These are phyloP conservation scores for Coemansia pectinata DNA, from an alignment of 192 early-diverging fungal genomes.

Conservation along the genomic window DNA sequence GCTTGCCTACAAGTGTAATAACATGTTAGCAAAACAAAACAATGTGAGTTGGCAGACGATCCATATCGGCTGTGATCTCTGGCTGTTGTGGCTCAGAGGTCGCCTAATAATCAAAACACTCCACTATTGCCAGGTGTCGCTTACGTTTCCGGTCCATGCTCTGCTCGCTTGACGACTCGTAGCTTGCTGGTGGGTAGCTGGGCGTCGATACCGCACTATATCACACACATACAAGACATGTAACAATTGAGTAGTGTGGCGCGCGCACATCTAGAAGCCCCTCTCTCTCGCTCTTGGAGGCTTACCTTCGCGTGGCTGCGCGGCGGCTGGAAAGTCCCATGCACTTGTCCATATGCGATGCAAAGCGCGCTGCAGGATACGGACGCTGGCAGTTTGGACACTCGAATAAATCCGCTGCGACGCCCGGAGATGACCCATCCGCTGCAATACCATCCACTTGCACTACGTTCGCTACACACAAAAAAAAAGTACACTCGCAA, in stretches of 20 bases:
- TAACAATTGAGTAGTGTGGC: slow-evolving; percentile 1
- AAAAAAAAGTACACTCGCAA: slow-evolving; percentile 14
- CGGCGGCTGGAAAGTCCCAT: slow-evolving; percentile 68
- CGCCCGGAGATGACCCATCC: slow-evolving; percentile 22
- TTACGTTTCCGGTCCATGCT: slow-evolving; percentile 41
- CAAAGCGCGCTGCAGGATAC: slow-evolving; percentile 84
- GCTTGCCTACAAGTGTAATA: slow-evolving; percentile 14
- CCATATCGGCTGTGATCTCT: not conserved
- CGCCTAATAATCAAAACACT: not conserved
- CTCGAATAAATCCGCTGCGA: slow-evolving; percentile 60
- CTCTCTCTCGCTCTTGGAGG: not conserved
- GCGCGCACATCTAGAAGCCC: not conserved
- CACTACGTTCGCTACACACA: slow-evolving; percentile 3
- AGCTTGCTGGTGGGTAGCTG: slow-evolving; percentile 23
- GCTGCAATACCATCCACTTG: not conserved
- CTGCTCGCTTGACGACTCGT: slow-evolving; percentile 51
- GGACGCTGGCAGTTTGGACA: slow-evolving; percentile 78
- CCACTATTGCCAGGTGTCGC: slow-evolving; percentile 11
- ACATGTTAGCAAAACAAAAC: not conserved
- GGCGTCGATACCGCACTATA: slow-evolving; percentile 49
- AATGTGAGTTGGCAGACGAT: not conserved
- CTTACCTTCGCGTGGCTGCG: slow-evolving; percentile 50
- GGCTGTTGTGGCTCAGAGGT: not conserved
- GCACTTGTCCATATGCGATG: slow-evolving; percentile 91
- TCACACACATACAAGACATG: not conserved